Percentiles rank a stretch among this genome's conserved stretches.
Evolutionary conservation across 176 grass and related monocot species (phyloP).

Genomic region (Cenchrus americanus): DNA sequence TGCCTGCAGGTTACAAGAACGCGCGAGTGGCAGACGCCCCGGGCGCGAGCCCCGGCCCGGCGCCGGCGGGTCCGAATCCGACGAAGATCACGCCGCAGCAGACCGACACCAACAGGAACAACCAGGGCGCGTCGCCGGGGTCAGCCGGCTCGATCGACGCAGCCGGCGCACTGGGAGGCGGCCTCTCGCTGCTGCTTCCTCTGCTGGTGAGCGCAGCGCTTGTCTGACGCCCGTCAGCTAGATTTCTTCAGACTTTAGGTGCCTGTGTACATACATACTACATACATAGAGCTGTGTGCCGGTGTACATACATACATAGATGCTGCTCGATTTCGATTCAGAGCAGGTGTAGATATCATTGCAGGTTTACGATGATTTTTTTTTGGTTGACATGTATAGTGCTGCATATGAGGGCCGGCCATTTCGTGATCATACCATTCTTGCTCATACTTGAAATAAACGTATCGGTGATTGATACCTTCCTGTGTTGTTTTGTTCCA

Average conservation of each 20-base stretch:
- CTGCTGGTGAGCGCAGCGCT: neutral
- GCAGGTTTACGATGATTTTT: neutral
- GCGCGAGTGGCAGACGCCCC: neutral
- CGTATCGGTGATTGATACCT: too few species aligned
- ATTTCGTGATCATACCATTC: neutral
- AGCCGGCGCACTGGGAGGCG: too few species aligned
- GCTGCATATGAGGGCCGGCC: neutral
- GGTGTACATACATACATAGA: neutral
- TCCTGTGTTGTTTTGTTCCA: too few species aligned
- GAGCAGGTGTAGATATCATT: neutral
- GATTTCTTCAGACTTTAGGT: neutral
- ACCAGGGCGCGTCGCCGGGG: constrained; percentile 20
- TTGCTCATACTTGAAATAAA: neutral
- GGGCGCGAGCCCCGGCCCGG: constrained; percentile 28
- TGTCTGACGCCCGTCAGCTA: neutral
- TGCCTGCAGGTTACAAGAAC: constrained; percentile 49
- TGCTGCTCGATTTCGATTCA: neutral
- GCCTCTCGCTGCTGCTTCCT: constrained; percentile 2
- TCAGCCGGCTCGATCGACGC: neutral
- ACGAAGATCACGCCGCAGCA: neutral
- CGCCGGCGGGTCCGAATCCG: neutral
- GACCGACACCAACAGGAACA: neutral
- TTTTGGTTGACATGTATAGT: neutral
- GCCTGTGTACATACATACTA: too few species aligned
- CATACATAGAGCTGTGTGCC: too few species aligned